Conservation (phyloP, 2,329 filamentous ascomycete species). For the Paracamarosporium sp. region DNA sequence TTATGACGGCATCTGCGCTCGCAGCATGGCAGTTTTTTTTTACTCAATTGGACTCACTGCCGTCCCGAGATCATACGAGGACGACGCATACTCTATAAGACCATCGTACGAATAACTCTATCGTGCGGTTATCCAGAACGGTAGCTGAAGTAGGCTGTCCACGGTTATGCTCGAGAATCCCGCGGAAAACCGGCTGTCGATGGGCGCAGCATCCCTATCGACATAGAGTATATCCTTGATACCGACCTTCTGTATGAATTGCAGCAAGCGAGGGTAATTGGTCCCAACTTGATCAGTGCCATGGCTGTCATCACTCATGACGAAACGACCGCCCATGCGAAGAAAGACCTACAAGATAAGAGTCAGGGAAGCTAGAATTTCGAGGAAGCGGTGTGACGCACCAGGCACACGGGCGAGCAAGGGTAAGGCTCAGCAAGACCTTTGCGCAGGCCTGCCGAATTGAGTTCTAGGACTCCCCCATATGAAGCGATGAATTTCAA, state of each 20-base stretch:
- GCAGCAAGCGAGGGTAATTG: conserved; percentile 75
- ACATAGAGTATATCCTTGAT: conserved; percentile 63
- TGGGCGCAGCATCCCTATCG: conserved; percentile 26
- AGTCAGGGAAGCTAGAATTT: conserved; percentile 22
- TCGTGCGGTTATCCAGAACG: conserved; percentile 34
- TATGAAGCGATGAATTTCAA: conserved; percentile 73
- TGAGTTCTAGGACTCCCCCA: conserved; percentile 86
- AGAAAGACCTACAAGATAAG: conserved; percentile 68
- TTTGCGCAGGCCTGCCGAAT: conserved; percentile 86
- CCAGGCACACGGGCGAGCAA: conserved; percentile 76
- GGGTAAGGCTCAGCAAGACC: conserved; percentile 92
- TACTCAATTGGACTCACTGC: too few relatives aligned
- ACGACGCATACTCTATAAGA: too few relatives aligned
- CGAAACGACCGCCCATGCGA: conserved; percentile 77
- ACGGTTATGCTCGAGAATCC: conserved; percentile 44
- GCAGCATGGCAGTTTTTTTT: too few relatives aligned
- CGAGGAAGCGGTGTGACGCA: conserved; percentile 50
- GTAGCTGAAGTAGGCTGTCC: conserved; percentile 32
- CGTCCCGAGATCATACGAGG: too few relatives aligned
- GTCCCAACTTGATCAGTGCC: conserved; percentile 85
- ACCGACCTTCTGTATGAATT: conserved; percentile 72
- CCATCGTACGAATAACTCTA: conserved; percentile 5
- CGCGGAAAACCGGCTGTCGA: conserved; percentile 41
- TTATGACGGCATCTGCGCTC: not conserved
- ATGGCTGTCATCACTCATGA: conserved; percentile 94